phyloP scores from a whole-genome alignment of 2,329 filamentous ascomycete species.

The Orbilia brochopaga region DNA sequence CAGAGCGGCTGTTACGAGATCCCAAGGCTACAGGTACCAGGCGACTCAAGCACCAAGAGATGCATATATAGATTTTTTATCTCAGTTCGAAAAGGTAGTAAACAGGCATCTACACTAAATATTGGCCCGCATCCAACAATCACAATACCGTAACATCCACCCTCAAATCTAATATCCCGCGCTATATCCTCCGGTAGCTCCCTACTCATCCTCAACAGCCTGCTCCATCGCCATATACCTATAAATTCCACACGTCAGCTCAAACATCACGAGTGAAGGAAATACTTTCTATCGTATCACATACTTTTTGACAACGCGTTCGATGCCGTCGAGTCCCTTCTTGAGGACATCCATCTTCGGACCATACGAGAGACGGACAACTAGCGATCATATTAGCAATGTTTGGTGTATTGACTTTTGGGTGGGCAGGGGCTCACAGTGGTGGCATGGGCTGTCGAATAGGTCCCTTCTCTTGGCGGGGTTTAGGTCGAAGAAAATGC shows the following conservation, averaged over 20 bases:
- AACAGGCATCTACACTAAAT: too few species aligned
- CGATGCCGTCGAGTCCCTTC: constrained; percentile 82
- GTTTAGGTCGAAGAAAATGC: constrained; percentile 98
- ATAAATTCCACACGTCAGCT: background rate
- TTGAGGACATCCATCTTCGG: constrained; percentile 79
- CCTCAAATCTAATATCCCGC: too few species aligned
- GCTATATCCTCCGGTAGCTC: background rate
- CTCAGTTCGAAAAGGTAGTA: too few species aligned
- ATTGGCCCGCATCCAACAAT: too few species aligned
- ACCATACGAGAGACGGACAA: constrained; percentile 83
- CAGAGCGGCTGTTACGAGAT: too few species aligned
- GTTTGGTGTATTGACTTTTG: background rate
- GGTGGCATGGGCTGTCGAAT: constrained; percentile 75
- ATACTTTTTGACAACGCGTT: constrained; percentile 77
- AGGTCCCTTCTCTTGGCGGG: constrained; percentile 85
- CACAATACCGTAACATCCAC: too few species aligned
- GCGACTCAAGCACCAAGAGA: too few species aligned
- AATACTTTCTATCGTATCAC: constrained; percentile 47
- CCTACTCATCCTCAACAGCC: constrained; percentile 32
- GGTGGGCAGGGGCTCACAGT: constrained; percentile 25
- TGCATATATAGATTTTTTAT: too few species aligned
- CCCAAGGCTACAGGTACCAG: too few species aligned
- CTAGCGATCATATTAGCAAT: constrained; percentile 57
- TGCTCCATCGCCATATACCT: constrained; percentile 33
- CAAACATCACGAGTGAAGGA: background rate